phyloP scores from a whole-genome alignment of 345 rosid species.

The Populus tremula region DNA sequence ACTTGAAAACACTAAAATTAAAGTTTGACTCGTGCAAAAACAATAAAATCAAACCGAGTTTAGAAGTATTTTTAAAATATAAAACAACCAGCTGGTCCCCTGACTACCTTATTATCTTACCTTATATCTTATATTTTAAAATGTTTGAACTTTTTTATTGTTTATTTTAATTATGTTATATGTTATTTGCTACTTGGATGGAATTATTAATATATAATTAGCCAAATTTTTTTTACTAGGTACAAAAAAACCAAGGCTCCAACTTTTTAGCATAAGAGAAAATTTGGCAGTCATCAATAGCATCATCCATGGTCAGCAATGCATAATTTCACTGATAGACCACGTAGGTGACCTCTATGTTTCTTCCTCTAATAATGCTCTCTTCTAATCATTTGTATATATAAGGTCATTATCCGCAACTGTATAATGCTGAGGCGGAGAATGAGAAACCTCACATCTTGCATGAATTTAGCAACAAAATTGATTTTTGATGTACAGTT shows the following conservation, averaged over 20 bases:
- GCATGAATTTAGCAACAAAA: conserved; percentile 10
- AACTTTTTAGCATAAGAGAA: neutral
- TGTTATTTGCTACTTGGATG: too few relatives aligned
- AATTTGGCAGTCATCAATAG: neutral
- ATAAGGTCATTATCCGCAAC: neutral
- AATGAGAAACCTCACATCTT: neutral
- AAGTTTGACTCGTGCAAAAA: too few relatives aligned
- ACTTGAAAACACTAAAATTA: too few relatives aligned
- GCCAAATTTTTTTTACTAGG: too few relatives aligned
- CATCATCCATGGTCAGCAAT: neutral
- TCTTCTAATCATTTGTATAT: neutral
- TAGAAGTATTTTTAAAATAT: too few relatives aligned
- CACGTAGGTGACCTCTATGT: neutral
- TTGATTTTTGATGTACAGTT: conserved; percentile 8
- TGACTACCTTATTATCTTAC: too few relatives aligned
- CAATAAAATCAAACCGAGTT: too few relatives aligned
- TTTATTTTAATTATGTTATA: too few relatives aligned
- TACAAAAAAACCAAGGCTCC: neutral
- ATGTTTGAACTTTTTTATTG: too few relatives aligned
- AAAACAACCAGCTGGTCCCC: too few relatives aligned
- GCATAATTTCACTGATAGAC: neutral
- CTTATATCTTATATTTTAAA: too few relatives aligned
- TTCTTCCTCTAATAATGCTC: neutral
- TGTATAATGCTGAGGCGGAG: neutral
- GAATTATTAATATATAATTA: too few relatives aligned